Percentiles rank a stretch among this genome's conserved stretches.
These are phyloP conservation scores for Diaporthe capsici DNA, from an alignment of 2,329 filamentous ascomycete genomes.

Conservation along the genomic window DNA sequence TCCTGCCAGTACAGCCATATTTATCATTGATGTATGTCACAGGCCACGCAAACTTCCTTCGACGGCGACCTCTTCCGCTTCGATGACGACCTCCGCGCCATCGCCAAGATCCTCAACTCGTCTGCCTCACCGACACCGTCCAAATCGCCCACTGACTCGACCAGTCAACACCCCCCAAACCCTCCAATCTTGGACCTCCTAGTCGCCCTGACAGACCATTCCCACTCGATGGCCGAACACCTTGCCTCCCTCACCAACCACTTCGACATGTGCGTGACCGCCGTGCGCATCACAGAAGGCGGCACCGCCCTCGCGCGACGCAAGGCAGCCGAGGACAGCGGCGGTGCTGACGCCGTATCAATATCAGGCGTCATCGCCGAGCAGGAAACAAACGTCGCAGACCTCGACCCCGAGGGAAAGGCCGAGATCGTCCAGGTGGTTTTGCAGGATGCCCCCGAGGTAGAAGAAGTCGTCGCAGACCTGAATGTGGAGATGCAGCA, in stretches of 20 bases:
- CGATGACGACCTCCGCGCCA: conserved; percentile 78
- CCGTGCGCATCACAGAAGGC: conserved; percentile 79
- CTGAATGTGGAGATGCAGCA: conserved; percentile 82
- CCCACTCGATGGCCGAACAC: conserved; percentile 84
- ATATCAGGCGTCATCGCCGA: conserved; percentile 77
- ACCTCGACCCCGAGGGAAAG: conserved; percentile 82
- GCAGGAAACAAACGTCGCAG: conserved; percentile 64
- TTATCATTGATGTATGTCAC: background rate
- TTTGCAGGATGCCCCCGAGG: conserved; percentile 76
- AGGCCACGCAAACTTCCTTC: conserved; percentile 79
- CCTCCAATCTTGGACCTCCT: conserved; percentile 66
- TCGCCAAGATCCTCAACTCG: conserved; percentile 68
- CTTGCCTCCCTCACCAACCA: conserved; percentile 87
- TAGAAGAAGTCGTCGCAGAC: conserved; percentile 76
- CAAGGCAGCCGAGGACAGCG: conserved; percentile 75
- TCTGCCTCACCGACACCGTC: conserved; percentile 55
- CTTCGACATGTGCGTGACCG: conserved; percentile 93
- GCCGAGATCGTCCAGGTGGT: conserved; percentile 88
- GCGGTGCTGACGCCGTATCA: conserved; percentile 60
- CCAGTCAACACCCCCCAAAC: conserved; percentile 48
- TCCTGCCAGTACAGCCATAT: background rate
- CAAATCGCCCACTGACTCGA: conserved; percentile 52
- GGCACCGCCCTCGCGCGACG: conserved; percentile 58
- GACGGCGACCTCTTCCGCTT: conserved; percentile 82
- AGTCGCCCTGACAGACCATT: conserved; percentile 78